phyloP scores from a whole-genome alignment of 805 yeast species.

The Pichia thaimueangensis region DNA sequence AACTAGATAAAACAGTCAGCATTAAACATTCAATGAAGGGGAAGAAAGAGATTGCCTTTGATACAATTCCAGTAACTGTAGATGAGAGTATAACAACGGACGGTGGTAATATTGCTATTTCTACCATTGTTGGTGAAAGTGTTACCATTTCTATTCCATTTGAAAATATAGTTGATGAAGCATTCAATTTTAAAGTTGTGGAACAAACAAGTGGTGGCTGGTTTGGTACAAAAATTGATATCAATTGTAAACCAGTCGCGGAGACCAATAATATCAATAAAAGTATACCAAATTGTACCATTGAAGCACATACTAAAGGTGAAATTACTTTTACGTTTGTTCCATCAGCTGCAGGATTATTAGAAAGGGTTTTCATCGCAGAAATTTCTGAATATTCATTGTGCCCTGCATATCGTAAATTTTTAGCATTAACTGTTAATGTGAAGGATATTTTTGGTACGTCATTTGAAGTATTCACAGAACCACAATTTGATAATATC shows the following conservation, averaged over 20 bases:
- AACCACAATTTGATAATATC: conserved; percentile 21
- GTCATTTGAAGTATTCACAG: conserved; percentile 28
- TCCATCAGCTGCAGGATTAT: conserved; percentile 14
- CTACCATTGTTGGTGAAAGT: conserved; percentile 11
- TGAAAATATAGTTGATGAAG: conserved; percentile 32
- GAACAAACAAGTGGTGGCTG: conserved; percentile 23
- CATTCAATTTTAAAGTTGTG: conserved; percentile 33
- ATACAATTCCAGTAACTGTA: conserved; percentile 15
- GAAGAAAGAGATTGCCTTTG: conserved; percentile 22
- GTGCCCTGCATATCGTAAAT: conserved; percentile 14
- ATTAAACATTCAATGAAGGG: conserved; percentile 2
- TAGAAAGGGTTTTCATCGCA: conserved; percentile 16
- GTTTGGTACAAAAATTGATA: conserved; percentile 15
- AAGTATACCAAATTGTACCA: conserved; percentile 16
- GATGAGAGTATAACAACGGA: not conserved
- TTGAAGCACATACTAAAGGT: conserved; percentile 27
- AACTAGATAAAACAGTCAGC: conserved; percentile 25
- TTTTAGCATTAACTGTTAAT: conserved; percentile 18
- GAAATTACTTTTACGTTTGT: conserved; percentile 7
- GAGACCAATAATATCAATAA: not conserved
- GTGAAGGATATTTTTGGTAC: conserved; percentile 32
- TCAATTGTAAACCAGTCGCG: conserved; percentile 2
- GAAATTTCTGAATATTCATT: conserved; percentile 8
- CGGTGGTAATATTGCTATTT: conserved; percentile 1
- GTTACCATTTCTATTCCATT: conserved; percentile 22